Evolutionary conservation across 805 yeast genomes (phyloP), one percentile per base, ranked within the genome.

Genomic region (Naumovozyma castellii): DNA sequence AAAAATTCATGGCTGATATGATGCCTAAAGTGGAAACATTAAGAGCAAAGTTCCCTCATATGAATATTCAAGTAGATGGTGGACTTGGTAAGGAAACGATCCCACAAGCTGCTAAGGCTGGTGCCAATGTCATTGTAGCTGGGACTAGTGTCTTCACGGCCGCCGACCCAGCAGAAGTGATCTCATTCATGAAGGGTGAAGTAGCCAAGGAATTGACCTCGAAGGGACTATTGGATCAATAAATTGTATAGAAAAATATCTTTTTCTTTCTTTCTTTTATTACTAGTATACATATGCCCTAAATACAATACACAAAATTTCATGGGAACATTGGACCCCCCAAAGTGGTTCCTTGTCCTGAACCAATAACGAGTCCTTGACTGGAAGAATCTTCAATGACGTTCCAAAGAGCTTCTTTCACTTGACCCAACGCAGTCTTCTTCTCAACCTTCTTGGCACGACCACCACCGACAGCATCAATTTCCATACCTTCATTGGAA

Each of bases 81-180:
- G 98, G 98, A 0, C 68, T 92, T 43, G 94, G 94, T 42, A 78
- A 78, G 47, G 87, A 77, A 34, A 92, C 95, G 2, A 80, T 90
- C 36, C 82, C 78, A 39, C 72, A 69, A 15, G 97, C 97, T 32
- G 95, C 97, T n/a, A 72, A 75, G 39, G 97, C 97, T 9, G 98
- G 98, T 41, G 98, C 98, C 38, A 92, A 92, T 57, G 96, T 88
- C 36, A 87, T 92, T 56, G 98, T 92, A 36, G 97, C 98, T 3
- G 98, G 98, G 35, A 90, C 97, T 13, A 75, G 94, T 37, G 94
- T 90, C 13, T 92, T 88, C 68, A 78, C 79, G 43, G 94, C 97
- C 5, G 68, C 72, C 9, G 80, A 81, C 48, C 96, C 97, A 16
- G 67, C 66, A 9, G 82, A 76, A 48, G 82, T 86, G 49, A 88